These are phyloP conservation scores for Colletotrichum musae DNA, from an alignment of 2,329 filamentous ascomycete genomes.

Conservation along the genomic window DNA sequence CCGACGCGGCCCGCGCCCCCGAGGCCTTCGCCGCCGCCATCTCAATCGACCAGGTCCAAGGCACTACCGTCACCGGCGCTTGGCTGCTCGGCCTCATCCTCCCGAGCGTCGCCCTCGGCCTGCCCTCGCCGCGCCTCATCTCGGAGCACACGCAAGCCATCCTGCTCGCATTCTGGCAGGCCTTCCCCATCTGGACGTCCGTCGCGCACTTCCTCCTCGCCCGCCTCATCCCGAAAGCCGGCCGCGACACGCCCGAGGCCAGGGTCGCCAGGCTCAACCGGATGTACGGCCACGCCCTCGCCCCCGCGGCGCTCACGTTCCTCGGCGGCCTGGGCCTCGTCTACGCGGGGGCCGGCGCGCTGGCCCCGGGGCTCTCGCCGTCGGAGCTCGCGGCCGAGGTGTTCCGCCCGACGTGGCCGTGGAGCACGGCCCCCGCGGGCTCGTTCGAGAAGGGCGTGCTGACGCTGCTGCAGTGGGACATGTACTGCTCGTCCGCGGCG, in stretches of 20 bases:
- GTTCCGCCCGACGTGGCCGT: slow-evolving; percentile 34
- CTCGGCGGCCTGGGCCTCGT: slow-evolving; percentile 34
- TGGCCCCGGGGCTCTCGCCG: neutral
- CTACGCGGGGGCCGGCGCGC: neutral
- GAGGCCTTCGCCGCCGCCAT: slow-evolving; percentile 23
- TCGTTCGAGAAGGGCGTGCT: slow-evolving; percentile 36
- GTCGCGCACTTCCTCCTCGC: slow-evolving; percentile 35
- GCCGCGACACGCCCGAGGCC: neutral
- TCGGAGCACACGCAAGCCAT: slow-evolving; percentile 41
- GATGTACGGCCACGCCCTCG: slow-evolving; percentile 38
- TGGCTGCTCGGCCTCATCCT: slow-evolving; percentile 42
- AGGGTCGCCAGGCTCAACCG: slow-evolving; percentile 15
- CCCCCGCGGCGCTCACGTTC: slow-evolving; percentile 17
- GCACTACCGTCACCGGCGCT: slow-evolving; percentile 29
- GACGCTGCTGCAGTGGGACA: slow-evolving; percentile 44
- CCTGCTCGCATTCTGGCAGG: slow-evolving; percentile 44
- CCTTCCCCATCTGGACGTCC: slow-evolving; percentile 44
- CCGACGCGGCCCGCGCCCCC: neutral
- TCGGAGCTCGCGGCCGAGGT: slow-evolving; percentile 24
- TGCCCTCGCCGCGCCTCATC: slow-evolving; percentile 41
- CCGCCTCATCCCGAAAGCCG: neutral
- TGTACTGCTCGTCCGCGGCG: slow-evolving; percentile 41
- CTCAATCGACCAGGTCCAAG: slow-evolving; percentile 38
- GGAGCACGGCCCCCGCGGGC: slow-evolving; percentile 2
- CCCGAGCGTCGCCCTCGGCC: slow-evolving; percentile 40